Conservation (phyloP, 2,329 filamentous ascomycete genomes). For the Aspergillus niger region DNA sequence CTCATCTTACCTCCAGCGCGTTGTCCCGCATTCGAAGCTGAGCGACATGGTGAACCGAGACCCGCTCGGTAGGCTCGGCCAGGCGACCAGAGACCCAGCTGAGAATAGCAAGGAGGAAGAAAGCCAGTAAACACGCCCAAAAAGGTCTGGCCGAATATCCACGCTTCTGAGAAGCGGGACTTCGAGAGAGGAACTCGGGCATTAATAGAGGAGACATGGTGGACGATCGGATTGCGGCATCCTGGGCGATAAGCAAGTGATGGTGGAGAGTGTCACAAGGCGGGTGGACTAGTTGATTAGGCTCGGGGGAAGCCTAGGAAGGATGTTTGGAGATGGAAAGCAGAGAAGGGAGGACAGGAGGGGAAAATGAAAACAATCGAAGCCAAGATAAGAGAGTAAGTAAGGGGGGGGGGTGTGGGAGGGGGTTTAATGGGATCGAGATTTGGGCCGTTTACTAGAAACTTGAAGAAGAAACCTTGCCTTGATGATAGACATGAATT, state of each 20-base stretch:
- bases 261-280: background rate
- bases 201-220: slow-evolving; percentile 30
- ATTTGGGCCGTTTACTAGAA: background rate
- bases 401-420: background rate
- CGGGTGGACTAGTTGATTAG: background rate
- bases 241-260: slow-evolving; percentile 17
- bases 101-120: slow-evolving; percentile 34
- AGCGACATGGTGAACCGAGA: background rate
- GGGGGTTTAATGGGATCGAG: background rate
- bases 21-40: slow-evolving; percentile 22
- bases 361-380: background rate
- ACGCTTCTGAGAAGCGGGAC: slow-evolving; percentile 26
- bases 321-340: background rate
- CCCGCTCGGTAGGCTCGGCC: background rate
- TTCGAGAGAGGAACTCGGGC: slow-evolving; percentile 23
- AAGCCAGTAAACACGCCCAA: slow-evolving; percentile 47
- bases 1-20: slow-evolving; percentile 31
- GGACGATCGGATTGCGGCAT: slow-evolving; percentile 27
- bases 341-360: background rate
- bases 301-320: background rate
- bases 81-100: slow-evolving; percentile 28
- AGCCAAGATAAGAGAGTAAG: background rate
- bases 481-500: background rate
- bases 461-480: too few species aligned
- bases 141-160: slow-evolving; percentile 50